A percentile compares a stretch with the other conserved stretches of the same genome.
Evolutionary conservation across 768 basidiomycete species (phyloP).

Genomic region (Hygrocybe coccinea): DNA sequence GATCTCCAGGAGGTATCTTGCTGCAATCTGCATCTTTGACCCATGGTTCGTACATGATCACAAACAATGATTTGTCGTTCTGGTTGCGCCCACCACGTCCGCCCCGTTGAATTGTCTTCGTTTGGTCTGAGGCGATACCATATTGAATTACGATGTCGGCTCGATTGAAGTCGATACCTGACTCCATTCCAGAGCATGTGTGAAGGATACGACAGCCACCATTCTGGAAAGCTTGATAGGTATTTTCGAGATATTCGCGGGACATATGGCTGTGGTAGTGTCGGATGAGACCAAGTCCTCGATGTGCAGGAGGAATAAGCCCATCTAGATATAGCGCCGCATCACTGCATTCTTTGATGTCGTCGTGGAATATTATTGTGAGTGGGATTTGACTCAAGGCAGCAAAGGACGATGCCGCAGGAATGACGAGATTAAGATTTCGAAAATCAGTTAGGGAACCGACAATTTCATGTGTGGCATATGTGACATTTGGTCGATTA

Average conservation of each 20-base stretch:
- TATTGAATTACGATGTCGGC: slow-evolving; percentile 19
- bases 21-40: slow-evolving; percentile 1
- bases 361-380: slow-evolving; percentile 16
- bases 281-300: slow-evolving; percentile 12
- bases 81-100: slow-evolving; percentile 15
- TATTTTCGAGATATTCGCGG: slow-evolving; percentile 18
- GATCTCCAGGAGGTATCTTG: not conserved
- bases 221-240: slow-evolving; percentile 16
- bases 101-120: slow-evolving; percentile 15
- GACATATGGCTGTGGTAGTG: slow-evolving; percentile 30
- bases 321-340: slow-evolving; percentile 8
- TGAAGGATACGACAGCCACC: slow-evolving; percentile 15
- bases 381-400: slow-evolving; percentile 6
- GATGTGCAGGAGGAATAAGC: slow-evolving; percentile 8
- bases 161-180: slow-evolving; percentile 19
- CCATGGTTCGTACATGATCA: slow-evolving; percentile 20
- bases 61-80: slow-evolving; percentile 6
- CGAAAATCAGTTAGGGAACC: no score
- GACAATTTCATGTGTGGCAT: slow-evolving; percentile 24
- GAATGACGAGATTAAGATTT: no score
- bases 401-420: not conserved
- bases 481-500: slow-evolving; percentile 28
- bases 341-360: slow-evolving; percentile 7
- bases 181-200: slow-evolving; percentile 13
- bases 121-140: slow-evolving; percentile 11